Conservation (phyloP, 768 basidiomycete genomes). For the Hebeloma cylindrosporum region DNA sequence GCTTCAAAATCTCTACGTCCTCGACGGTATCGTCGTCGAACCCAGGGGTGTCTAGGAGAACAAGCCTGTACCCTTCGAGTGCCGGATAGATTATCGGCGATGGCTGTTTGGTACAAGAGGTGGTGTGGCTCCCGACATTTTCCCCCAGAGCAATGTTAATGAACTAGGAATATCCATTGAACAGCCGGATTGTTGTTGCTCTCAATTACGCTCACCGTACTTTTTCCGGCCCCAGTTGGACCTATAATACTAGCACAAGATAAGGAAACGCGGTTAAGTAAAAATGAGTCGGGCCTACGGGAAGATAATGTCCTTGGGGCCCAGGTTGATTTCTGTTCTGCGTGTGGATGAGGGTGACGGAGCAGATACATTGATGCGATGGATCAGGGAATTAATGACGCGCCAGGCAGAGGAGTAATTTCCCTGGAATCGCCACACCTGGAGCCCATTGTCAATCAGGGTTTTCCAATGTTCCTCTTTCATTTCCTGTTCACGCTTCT, state of each 20-base stretch:
- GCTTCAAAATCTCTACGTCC: slow-evolving; percentile 17
- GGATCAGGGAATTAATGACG: slow-evolving; percentile 1
- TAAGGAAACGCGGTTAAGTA: not conserved
- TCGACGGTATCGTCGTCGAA: slow-evolving; percentile 21
- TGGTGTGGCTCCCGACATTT: not conserved
- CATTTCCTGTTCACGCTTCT: not conserved
- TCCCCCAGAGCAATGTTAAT: slow-evolving; percentile 2
- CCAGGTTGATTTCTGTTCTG: no score
- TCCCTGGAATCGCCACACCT: not conserved
- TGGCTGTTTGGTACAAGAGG: not conserved
- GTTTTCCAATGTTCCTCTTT: not conserved
- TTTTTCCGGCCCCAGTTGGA: slow-evolving; percentile 11
- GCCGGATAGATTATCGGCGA: not conserved
- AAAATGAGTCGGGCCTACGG: not conserved
- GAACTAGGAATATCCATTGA: not conserved
- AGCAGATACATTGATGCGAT: not conserved
- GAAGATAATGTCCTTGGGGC: slow-evolving; percentile 5
- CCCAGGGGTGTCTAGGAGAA: slow-evolving; percentile 23
- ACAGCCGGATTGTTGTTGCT: no score
- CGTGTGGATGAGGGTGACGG: no score
- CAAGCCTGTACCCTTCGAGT: not conserved
- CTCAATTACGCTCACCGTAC: not conserved
- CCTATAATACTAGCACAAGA: slow-evolving; percentile 1
- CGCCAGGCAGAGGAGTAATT: slow-evolving; percentile 9
- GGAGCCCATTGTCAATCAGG: not conserved